These are phyloP conservation scores for Pseudoscleropodium purum DNA, from an alignment of 225 moss, liverwort and hornwort species.

Conservation along the genomic window DNA sequence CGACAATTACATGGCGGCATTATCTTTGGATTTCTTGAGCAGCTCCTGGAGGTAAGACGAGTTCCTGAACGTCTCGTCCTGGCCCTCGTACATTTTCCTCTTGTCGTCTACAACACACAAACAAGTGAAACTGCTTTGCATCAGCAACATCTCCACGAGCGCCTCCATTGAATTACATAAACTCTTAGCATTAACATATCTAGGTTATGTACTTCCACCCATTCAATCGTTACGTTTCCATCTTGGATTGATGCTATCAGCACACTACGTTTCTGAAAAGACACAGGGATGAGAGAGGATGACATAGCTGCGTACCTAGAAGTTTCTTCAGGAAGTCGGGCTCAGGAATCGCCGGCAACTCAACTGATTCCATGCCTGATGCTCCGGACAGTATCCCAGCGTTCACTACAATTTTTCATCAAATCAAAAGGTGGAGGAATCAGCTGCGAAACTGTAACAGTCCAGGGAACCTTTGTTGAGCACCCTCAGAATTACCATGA, in stretches of 20 bases:
- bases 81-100: conserved; percentile 64
- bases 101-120: conserved; percentile 44
- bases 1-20: conserved; percentile 52
- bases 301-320: conserved; percentile 31
- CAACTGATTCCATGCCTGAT: conserved; percentile 57
- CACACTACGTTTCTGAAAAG: neutral
- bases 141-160: neutral
- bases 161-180: neutral
- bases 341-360: conserved; percentile 58
- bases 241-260: neutral
- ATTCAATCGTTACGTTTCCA: neutral
- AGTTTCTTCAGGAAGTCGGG: conserved; percentile 49
- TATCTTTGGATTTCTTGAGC: conserved; percentile 79
- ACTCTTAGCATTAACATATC: neutral
- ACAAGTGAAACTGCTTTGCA: neutral
- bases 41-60: conserved; percentile 73
- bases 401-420: conserved; percentile 38
- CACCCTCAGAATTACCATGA: neutral
- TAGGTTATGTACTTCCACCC: neutral
- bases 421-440: neutral
- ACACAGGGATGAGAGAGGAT: neutral
- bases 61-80: conserved; percentile 73
- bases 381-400: conserved; percentile 78
- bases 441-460: neutral
- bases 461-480: neutral